A percentile compares a stretch with the other conserved stretches of the same genome.
Conservation (phyloP, 192 early-diverging fungal species). For the Podila clonocystis region DNA sequence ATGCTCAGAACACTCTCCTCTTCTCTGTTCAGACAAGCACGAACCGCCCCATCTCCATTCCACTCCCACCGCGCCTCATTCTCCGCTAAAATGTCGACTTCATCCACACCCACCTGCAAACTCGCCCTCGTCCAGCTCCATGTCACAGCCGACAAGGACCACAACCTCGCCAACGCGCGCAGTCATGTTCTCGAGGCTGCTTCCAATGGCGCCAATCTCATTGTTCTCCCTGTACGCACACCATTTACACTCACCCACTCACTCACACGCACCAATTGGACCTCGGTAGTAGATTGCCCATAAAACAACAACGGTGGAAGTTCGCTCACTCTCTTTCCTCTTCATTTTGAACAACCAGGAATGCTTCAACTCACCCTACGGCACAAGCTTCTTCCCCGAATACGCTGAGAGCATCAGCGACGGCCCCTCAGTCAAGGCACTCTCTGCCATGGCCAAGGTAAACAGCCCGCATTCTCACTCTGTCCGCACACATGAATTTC, state of each 20-base stretch:
- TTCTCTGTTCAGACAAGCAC: background rate
- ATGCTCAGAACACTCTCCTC: constrained; percentile 1
- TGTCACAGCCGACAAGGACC: constrained; percentile 77
- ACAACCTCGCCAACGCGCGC: constrained; percentile 83
- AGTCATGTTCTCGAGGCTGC: constrained; percentile 87
- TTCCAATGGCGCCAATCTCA: constrained; percentile 83
- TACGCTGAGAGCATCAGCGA: constrained; percentile 87
- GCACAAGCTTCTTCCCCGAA: constrained; percentile 87
- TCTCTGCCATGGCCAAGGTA: constrained; percentile 86
- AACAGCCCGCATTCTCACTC: background rate
- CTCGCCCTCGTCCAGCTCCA: constrained; percentile 84
- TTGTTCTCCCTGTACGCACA: constrained; percentile 83
- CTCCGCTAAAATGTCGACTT: background rate
- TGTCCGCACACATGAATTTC: background rate
- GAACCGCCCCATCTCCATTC: too few species aligned
- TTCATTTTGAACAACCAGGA: constrained; percentile 61
- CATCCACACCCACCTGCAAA: constrained; percentile 56
- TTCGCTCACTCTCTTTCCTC: background rate
- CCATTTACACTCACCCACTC: background rate
- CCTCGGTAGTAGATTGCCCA: too few species aligned
- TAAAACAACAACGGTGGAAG: too few species aligned
- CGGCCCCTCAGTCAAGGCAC: constrained; percentile 75
- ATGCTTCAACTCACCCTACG: constrained; percentile 99
- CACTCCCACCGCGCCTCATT: too few species aligned
- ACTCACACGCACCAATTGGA: too few species aligned